phyloP scores from a whole-genome alignment of 2,329 filamentous ascomycete species.

The Fusarium floridanum region DNA sequence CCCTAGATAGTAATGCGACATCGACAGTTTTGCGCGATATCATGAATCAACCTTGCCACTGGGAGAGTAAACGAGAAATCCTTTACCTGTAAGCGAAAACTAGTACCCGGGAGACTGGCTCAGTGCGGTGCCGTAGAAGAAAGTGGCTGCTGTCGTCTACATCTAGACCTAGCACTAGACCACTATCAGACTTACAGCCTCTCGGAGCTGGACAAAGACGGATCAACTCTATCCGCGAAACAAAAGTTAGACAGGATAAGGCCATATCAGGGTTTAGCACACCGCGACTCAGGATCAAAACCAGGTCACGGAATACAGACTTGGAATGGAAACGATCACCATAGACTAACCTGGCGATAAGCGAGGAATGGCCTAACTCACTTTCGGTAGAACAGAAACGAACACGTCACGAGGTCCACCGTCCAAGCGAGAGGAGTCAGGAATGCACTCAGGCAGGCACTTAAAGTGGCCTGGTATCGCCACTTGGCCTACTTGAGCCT shows the following conservation, averaged over 20 bases:
- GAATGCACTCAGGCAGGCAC: background rate
- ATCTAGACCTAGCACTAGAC: background rate
- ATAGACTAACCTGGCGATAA: background rate
- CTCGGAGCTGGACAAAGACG: background rate
- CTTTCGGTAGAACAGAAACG: background rate
- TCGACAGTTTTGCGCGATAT: background rate
- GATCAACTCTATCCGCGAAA: background rate
- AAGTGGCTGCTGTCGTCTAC: background rate
- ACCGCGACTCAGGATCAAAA: background rate
- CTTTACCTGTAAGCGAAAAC: background rate
- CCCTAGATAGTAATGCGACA: background rate
- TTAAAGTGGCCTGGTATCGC: slow-evolving; percentile 1
- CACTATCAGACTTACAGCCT: background rate
- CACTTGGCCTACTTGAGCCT: background rate
- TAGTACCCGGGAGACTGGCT: background rate
- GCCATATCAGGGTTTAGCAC: background rate
- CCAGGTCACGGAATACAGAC: background rate
- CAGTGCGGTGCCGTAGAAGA: background rate
- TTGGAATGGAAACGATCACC: slow-evolving; percentile 1
- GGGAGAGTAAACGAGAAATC: background rate
- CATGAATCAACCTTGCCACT: background rate
- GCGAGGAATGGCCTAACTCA: background rate
- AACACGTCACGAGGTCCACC: slow-evolving; percentile 1
- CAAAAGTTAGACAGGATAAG: background rate
- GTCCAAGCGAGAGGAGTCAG: background rate